Percentiles rank a stretch among this genome's conserved stretches.
Evolutionary conservation across 805 yeast genomes (phyloP).

Genomic region (Sungouiozyma ichnusensis): DNA sequence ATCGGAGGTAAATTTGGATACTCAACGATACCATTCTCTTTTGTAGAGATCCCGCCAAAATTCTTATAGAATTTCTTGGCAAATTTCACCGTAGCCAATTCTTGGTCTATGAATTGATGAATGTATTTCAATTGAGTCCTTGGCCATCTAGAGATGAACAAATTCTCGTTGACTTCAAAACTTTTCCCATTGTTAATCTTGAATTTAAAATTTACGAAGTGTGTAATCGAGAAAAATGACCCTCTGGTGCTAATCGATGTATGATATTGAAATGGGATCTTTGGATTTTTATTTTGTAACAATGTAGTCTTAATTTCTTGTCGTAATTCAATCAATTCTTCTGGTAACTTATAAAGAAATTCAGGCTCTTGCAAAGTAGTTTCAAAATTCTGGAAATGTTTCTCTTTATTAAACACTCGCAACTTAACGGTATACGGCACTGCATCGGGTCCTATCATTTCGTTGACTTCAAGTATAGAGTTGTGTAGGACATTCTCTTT

Average conservation of each 20-base stretch:
- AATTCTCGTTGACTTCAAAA: constrained; percentile 39
- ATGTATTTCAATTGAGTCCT: constrained; percentile 37
- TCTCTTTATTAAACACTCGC: constrained; percentile 20
- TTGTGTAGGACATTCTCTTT: constrained; percentile 34
- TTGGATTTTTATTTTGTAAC: constrained; percentile 23
- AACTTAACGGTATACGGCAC: constrained; percentile 18
- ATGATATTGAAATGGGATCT: constrained; percentile 33
- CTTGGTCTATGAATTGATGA: constrained; percentile 42
- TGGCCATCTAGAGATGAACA: constrained; percentile 46
- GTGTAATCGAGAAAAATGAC: constrained; percentile 40
- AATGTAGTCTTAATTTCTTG: constrained; percentile 15
- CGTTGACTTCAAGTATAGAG: constrained; percentile 18
- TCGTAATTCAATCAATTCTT: neutral
- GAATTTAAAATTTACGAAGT: constrained; percentile 40
- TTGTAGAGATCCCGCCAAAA: constrained; percentile 29
- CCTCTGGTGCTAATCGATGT: constrained; percentile 37
- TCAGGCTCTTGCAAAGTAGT: constrained; percentile 26
- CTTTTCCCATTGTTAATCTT: constrained; percentile 41
- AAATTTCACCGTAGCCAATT: constrained; percentile 37
- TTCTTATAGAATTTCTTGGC: constrained; percentile 27
- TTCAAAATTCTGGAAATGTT: constrained; percentile 23
- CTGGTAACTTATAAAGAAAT: constrained; percentile 15
- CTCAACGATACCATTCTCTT: constrained; percentile 16
- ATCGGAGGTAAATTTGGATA: constrained; percentile 31
- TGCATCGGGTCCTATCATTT: constrained; percentile 22